These are phyloP conservation scores for Prunus davidiana DNA, from an alignment of 306 rosid genomes.

Conservation along the genomic window DNA sequence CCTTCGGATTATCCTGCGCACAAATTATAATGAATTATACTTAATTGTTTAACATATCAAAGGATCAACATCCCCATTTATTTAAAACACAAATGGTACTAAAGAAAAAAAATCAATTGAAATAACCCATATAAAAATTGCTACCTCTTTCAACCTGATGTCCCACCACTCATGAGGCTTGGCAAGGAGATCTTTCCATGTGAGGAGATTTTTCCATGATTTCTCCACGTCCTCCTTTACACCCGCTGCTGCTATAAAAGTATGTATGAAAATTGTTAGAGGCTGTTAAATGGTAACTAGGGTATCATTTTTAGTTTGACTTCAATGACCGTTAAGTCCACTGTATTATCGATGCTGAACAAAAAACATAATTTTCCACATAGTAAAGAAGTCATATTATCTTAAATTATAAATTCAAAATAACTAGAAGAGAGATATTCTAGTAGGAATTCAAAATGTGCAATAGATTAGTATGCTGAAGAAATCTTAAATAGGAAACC, in stretches of 20 bases:
- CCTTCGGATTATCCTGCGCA: conserved; percentile 8
- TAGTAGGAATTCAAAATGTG: too few species aligned
- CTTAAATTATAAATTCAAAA: too few species aligned
- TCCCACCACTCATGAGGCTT: conserved; percentile 12
- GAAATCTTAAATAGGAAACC: too few species aligned
- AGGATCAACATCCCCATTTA: background rate
- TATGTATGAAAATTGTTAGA: background rate
- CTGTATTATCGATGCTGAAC: background rate
- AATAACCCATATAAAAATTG: background rate
- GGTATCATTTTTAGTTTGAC: background rate
- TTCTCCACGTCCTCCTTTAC: background rate
- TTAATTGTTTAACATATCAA: background rate
- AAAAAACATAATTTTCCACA: background rate
- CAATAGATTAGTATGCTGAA: too few species aligned
- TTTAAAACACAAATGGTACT: background rate
- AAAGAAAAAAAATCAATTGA: background rate
- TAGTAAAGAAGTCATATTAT: background rate
- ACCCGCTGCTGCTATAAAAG: background rate
- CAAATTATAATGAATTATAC: background rate
- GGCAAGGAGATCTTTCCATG: conserved; percentile 10
- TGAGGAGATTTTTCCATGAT: background rate
- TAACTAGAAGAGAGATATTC: too few species aligned
- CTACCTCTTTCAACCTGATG: conserved; percentile 15
- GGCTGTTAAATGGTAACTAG: background rate
- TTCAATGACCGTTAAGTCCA: background rate